Evolutionary conservation across 1,284 basidiomycete genomes (phyloP).

Genomic region (Ganoderma boninense): DNA sequence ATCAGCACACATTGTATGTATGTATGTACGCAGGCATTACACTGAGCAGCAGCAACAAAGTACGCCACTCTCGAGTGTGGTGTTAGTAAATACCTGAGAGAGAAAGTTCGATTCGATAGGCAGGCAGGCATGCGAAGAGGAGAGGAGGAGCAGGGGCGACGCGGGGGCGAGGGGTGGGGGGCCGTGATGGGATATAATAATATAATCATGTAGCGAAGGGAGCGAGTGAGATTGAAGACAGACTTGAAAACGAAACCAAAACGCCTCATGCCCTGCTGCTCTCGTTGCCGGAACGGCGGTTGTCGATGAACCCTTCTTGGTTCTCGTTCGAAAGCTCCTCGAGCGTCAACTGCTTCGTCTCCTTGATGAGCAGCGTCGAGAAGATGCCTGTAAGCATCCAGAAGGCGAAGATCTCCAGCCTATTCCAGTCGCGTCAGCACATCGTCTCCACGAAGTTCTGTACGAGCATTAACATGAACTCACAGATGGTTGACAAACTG

Average conservation of each 20-base stretch:
- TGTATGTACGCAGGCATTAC: slow-evolving; percentile 14
- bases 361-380: slow-evolving; percentile 67
- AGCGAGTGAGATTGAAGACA: not conserved
- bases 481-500: slow-evolving; percentile 49
- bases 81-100: not conserved
- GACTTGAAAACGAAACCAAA: not conserved
- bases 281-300: slow-evolving; percentile 11
- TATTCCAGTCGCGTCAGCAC: slow-evolving; percentile 26
- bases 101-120: slow-evolving; percentile 10
- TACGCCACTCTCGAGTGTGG: slow-evolving; percentile 6
- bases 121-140: not conserved
- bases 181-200: slow-evolving; percentile 8
- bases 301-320: slow-evolving; percentile 55
- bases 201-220: slow-evolving; percentile 6
- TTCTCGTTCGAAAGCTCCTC: slow-evolving; percentile 66
- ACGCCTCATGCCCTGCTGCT: not conserved
- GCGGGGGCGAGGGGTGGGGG: not conserved
- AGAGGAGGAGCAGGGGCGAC: not conserved
- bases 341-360: slow-evolving; percentile 65
- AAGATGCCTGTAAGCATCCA: slow-evolving; percentile 70
- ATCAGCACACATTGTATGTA: not conserved
- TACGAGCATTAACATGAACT: not conserved
- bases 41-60: slow-evolving; percentile 12
- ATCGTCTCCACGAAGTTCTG: no score
- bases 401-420: slow-evolving; percentile 60